phyloP scores from a whole-genome alignment of 495 filamentous ascomycete species.

The Penicillium lividum region DNA sequence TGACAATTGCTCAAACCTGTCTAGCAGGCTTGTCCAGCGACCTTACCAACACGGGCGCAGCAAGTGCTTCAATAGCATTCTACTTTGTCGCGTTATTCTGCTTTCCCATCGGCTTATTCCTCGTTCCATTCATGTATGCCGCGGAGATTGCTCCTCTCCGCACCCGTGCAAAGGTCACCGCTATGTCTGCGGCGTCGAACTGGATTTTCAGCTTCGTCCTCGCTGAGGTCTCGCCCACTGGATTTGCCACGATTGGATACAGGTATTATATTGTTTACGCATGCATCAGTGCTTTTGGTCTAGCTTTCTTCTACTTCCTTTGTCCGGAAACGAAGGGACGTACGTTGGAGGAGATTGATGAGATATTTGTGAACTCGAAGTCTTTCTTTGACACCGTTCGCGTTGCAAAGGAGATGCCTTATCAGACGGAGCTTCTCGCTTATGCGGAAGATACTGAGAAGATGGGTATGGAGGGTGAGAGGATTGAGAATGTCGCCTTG shows the following conservation, averaged over 20 bases:
- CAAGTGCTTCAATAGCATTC: conserved; percentile 48
- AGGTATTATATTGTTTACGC: conserved; percentile 53
- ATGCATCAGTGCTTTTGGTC: conserved; percentile 34
- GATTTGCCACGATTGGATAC: conserved; percentile 44
- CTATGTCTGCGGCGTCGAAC: conserved; percentile 28
- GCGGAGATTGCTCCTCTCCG: conserved; percentile 67
- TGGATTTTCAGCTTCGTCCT: conserved; percentile 39
- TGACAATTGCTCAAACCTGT: conserved; percentile 60
- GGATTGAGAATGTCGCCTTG: conserved; percentile 5
- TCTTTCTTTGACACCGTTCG: conserved; percentile 25
- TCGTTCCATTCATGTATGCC: conserved; percentile 67
- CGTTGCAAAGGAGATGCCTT: conserved; percentile 23
- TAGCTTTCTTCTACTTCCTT: conserved; percentile 41
- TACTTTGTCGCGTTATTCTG: conserved; percentile 65
- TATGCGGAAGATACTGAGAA: conserved; percentile 19
- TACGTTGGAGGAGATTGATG: conserved; percentile 50
- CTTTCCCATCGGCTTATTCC: conserved; percentile 66
- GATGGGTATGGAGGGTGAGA: conserved; percentile 6
- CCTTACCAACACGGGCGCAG: conserved; percentile 27
- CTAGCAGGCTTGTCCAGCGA: conserved; percentile 44
- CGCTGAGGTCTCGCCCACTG: conserved; percentile 31
- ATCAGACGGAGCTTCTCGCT: conserved; percentile 21
- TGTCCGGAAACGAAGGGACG: conserved; percentile 49
- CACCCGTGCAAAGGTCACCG: conserved; percentile 59
- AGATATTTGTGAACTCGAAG: conserved; percentile 50